phyloP scores from a whole-genome alignment of 306 rosid species.

The Corylus americana region DNA sequence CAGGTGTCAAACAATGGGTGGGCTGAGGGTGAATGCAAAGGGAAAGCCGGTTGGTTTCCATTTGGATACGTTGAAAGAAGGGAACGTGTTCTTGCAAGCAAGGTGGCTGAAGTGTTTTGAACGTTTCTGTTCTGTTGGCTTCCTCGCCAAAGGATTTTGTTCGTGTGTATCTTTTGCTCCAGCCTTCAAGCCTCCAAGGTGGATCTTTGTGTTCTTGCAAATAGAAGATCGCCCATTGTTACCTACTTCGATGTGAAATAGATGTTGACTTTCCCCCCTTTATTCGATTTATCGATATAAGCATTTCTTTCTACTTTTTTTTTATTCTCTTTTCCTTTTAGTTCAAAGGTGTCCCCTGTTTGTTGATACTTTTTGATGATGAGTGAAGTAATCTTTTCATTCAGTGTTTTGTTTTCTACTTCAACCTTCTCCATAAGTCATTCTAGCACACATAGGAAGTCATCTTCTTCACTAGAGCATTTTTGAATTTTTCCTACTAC shows the following conservation, averaged over 20 bases:
- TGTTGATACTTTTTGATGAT: not conserved
- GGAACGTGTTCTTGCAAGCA: slow-evolving; percentile 92
- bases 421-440: not conserved
- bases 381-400: slow-evolving; percentile 4
- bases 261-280: slow-evolving; percentile 22
- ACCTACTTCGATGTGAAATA: slow-evolving; percentile 36
- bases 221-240: slow-evolving; percentile 8
- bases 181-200: slow-evolving; percentile 29
- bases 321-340: not conserved
- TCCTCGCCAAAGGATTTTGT: slow-evolving; percentile 40
- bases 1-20: slow-evolving; percentile 93
- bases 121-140: slow-evolving; percentile 31
- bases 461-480: too few relatives aligned
- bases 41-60: slow-evolving; percentile 97
- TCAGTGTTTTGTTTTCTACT: not conserved
- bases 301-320: slow-evolving; percentile 7
- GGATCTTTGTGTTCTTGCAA: slow-evolving; percentile 35
- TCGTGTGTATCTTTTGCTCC: slow-evolving; percentile 32
- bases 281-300: slow-evolving; percentile 26
- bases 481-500: too few relatives aligned
- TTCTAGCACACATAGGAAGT: too few relatives aligned
- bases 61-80: slow-evolving; percentile 86
- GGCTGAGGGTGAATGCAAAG: slow-evolving; percentile 99
- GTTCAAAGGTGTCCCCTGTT: not conserved
- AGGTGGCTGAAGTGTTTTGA: slow-evolving; percentile 92